Evolutionary conservation across 1,139 yeast species (phyloP).

Genomic region (Blastobotrys apis): DNA sequence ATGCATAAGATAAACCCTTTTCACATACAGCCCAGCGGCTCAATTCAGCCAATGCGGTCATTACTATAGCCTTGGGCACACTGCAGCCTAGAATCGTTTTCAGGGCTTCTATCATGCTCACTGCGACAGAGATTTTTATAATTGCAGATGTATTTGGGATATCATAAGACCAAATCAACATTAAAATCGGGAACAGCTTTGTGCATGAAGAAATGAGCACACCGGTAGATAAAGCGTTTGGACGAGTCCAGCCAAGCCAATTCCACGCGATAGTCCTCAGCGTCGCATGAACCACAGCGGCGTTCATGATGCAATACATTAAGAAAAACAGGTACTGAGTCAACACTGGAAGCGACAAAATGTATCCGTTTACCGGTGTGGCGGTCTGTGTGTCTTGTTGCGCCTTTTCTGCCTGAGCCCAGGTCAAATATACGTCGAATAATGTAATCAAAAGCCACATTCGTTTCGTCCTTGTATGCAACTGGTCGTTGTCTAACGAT

Average conservation of each 20-base stretch:
- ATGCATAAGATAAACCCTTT: constrained; percentile 10
- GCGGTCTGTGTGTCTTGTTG: constrained; percentile 21
- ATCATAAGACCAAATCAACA: constrained; percentile 96
- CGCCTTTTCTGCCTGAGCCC: constrained; percentile 82
- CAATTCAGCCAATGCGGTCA: constrained; percentile 29
- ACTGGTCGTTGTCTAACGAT: constrained; percentile 18
- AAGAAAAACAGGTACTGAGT: constrained; percentile 68
- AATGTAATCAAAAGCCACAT: constrained; percentile 61
- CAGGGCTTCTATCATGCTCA: constrained; percentile 65
- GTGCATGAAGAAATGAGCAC: constrained; percentile 72
- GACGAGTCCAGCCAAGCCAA: constrained; percentile 43
- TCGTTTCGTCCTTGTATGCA: constrained; percentile 38
- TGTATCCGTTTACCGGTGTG: constrained; percentile 25
- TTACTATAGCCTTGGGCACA: constrained; percentile 36
- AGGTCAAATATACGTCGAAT: constrained; percentile 85
- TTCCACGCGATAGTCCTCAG: constrained; percentile 43
- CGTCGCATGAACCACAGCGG: constrained; percentile 48
- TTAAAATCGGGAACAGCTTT: constrained; percentile 82
- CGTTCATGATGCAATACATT: constrained; percentile 56
- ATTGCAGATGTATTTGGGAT: constrained; percentile 59
- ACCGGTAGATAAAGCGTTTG: constrained; percentile 53
- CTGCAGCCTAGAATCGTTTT: constrained; percentile 48
- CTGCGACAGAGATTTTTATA: constrained; percentile 57
- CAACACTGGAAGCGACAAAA: constrained; percentile 46
- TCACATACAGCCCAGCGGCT: constrained; percentile 23